phyloP scores from a whole-genome alignment of 2,329 filamentous ascomycete species.

The Sclerotinia glacialis region DNA sequence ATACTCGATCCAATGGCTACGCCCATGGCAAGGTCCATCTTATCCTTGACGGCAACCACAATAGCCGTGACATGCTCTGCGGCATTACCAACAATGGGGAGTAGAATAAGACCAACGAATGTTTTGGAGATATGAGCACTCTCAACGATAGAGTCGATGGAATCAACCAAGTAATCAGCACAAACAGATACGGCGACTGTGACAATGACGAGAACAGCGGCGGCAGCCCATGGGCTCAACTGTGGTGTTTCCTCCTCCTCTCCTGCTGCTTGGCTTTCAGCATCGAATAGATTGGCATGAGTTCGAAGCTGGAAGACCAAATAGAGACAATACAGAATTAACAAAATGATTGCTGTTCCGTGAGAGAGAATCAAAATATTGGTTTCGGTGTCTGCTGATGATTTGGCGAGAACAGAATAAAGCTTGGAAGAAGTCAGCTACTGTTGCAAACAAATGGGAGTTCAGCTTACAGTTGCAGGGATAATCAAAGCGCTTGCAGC shows the following conservation, averaged over 20 bases:
- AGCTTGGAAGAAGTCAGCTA: conserved; percentile 45
- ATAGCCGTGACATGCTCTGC: conserved; percentile 81
- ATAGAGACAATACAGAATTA: conserved; percentile 72
- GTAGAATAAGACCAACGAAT: conserved; percentile 74
- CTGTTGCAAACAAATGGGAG: neutral
- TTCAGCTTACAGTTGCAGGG: conserved; percentile 58
- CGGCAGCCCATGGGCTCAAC: conserved; percentile 24
- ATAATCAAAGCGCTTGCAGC: conserved; percentile 76
- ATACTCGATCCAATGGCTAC: conserved; percentile 78
- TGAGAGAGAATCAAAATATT: conserved; percentile 71
- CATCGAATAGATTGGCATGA: conserved; percentile 69
- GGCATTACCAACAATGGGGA: conserved; percentile 76
- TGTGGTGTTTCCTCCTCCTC: conserved; percentile 20
- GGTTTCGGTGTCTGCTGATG: conserved; percentile 44
- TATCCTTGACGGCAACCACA: conserved; percentile 69
- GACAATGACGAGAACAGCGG: conserved; percentile 58
- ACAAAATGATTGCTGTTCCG: conserved; percentile 71
- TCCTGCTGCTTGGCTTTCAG: conserved; percentile 41
- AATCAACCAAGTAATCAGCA: conserved; percentile 73
- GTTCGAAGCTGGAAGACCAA: conserved; percentile 75
- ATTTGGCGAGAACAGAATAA: conserved; percentile 59
- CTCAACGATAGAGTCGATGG: conserved; percentile 68
- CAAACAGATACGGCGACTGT: conserved; percentile 69
- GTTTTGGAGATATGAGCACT: conserved; percentile 70
- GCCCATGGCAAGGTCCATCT: conserved; percentile 71